A percentile compares a stretch with the other conserved stretches of the same genome.
These are phyloP conservation scores for Digitaria exilis DNA, from an alignment of 202 grass and related monocot genomes.

Conservation along the genomic window DNA sequence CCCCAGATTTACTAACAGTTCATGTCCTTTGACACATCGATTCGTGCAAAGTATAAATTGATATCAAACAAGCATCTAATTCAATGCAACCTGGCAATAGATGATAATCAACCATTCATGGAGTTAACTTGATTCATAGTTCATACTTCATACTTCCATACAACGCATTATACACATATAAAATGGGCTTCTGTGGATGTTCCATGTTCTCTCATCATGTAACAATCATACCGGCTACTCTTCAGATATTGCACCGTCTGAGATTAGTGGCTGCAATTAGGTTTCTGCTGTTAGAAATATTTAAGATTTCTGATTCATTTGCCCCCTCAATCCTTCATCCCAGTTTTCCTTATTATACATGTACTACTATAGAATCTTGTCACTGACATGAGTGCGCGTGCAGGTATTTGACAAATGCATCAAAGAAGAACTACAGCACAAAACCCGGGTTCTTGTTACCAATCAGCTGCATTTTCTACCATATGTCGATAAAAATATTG, in stretches of 20 bases:
- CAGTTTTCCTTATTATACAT: background rate
- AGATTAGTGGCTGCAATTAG: background rate
- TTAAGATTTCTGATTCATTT: background rate
- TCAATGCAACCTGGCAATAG: background rate
- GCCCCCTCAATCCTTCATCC: background rate
- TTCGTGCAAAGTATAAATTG: constrained; percentile 25
- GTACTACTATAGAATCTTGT: constrained; percentile 28
- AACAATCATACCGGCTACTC: background rate
- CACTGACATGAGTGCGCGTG: constrained; percentile 26
- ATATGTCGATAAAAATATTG: constrained; percentile 91
- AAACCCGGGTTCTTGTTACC: constrained; percentile 97
- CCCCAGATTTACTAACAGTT: background rate
- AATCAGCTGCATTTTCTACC: constrained; percentile 99
- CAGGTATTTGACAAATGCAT: constrained; percentile 99
- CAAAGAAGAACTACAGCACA: constrained; percentile 81
- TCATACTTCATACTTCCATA: constrained; percentile 22
- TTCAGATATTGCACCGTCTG: background rate
- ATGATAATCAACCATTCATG: constrained; percentile 1
- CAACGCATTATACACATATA: constrained; percentile 9
- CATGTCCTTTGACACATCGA: background rate
- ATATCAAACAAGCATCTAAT: background rate
- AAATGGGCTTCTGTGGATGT: background rate
- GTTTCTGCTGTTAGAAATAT: background rate
- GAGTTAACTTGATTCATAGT: constrained; percentile 11
- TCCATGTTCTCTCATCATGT: background rate